phyloP scores from a whole-genome alignment of 2,329 filamentous ascomycete species.

The Colletotrichum tropicicola region DNA sequence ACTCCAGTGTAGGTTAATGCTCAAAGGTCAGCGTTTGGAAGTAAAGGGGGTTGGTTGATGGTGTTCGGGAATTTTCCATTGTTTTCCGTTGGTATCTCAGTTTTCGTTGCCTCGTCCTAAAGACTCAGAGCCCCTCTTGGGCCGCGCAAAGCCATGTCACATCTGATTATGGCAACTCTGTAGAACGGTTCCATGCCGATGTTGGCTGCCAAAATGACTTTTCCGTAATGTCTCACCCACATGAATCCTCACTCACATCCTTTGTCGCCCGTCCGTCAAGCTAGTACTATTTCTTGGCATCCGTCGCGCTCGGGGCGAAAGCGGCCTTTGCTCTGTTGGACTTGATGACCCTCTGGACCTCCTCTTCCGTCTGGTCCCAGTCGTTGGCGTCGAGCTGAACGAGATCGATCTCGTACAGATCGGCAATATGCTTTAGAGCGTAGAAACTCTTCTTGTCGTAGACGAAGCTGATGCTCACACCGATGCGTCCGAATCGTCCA shows the following conservation, averaged over 20 bases:
- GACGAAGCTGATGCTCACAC: constrained; percentile 95
- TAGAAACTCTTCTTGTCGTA: constrained; percentile 84
- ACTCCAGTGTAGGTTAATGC: too few species aligned
- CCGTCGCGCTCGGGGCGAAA: constrained; percentile 58
- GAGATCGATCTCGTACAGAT: constrained; percentile 82
- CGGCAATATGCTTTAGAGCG: constrained; percentile 81
- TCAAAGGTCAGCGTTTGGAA: neutral
- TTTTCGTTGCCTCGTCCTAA: constrained; percentile 19
- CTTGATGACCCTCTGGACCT: constrained; percentile 85
- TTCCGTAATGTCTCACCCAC: neutral
- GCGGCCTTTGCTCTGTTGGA: constrained; percentile 67
- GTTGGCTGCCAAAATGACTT: neutral
- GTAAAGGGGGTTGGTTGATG: too few species aligned
- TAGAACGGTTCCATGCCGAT: neutral
- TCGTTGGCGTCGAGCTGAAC: constrained; percentile 84
- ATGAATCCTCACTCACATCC: neutral
- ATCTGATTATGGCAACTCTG: constrained; percentile 10
- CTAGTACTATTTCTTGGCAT: constrained; percentile 33
- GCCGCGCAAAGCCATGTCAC: constrained; percentile 9
- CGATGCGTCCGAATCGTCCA: constrained; percentile 94
- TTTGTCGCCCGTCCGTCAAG: neutral
- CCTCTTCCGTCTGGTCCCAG: constrained; percentile 89
- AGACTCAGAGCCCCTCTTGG: neutral
- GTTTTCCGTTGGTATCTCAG: constrained; percentile 29
- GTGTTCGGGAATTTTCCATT: constrained; percentile 14